Base-by-base conservation (phyloP, 2,329 filamentous ascomycete species). In the Diaporthe velutina region DNA sequence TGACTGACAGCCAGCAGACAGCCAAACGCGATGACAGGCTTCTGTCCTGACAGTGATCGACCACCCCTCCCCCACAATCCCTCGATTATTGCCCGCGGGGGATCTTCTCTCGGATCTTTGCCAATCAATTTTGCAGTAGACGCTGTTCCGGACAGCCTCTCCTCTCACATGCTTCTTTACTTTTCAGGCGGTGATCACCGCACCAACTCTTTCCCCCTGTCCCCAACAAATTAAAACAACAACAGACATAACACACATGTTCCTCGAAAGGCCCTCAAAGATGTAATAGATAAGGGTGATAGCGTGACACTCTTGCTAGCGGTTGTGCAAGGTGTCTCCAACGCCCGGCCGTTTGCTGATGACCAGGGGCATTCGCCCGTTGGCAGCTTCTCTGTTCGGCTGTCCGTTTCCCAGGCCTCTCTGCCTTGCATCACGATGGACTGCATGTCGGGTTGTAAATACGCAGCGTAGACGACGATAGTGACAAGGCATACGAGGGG, bases 61-160 rank as follows among this genome's bases (percentile, higher is more conserved):
- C 52, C 50, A 30, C 40, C 40, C 61, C 61, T 22, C 42, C 9
- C 33, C 25, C 17, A 9, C 57, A 52, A 45, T 28, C n/a, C 33
- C 48, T 28, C 7, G 35, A 42, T 61, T 40, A 33, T 40, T 28
- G 22, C 57, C 55, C 60, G 57, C 57, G 66, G 55, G 67, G 28
- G 70, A 45, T 73, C n/a, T 73, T 35, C n/a, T 67, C 45, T 67
- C 64, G 40, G 22, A 40, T 40, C 67, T 42, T 55, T 48, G 55
- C 70, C 70, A 64, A 52, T 71, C 57, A 71, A 25, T 40, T 52
- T 54, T 48, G 28, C 35, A 71, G 57, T 42, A 50, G 33, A 40
- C 67, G 58, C 74, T 73, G 74, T 73, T 71, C 74, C 74, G 71
- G 74, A 73, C 74, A 75, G 74, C 74, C n/a, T 48, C 40, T 61